Conservation (phyloP, 352 stramenopile species). For the Phytophthora boehmeriae region DNA sequence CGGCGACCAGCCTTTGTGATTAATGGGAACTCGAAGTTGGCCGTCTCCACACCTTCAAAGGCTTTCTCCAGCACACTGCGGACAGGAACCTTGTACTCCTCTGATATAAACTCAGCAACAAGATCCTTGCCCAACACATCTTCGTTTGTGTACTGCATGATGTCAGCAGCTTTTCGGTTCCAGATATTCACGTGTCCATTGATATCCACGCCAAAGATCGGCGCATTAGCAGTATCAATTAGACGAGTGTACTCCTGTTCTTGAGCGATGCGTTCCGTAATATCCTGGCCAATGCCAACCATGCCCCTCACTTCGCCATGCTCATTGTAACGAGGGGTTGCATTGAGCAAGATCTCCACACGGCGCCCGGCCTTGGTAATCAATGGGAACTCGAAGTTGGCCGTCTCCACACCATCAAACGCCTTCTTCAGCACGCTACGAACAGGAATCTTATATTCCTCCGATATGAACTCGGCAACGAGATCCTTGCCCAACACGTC, state of each 20-base stretch:
- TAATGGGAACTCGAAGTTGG: slow-evolving; percentile 16
- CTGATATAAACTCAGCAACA: slow-evolving; percentile 40
- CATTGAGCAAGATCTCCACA: slow-evolving; percentile 37
- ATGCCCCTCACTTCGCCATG: slow-evolving; percentile 3
- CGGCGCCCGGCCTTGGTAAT: slow-evolving; percentile 48
- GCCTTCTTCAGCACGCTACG: slow-evolving; percentile 48
- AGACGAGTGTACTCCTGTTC: slow-evolving; percentile 10
- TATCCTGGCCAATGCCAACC: slow-evolving; percentile 13
- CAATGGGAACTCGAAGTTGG: slow-evolving; percentile 67
- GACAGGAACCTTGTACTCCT: slow-evolving; percentile 61
- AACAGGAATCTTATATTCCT: slow-evolving; percentile 53
- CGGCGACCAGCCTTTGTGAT: slow-evolving; percentile 27
- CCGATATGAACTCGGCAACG: slow-evolving; percentile 49
- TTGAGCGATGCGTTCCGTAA: slow-evolving; percentile 13
- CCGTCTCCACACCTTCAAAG: slow-evolving; percentile 12
- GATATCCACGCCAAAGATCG: slow-evolving; percentile 40
- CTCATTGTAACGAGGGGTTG: slow-evolving; percentile 8
- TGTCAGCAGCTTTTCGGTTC: slow-evolving; percentile 48
- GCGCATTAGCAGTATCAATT: slow-evolving; percentile 52
- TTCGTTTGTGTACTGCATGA: slow-evolving; percentile 41
- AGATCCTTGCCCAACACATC: slow-evolving; percentile 42
- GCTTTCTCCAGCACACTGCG: slow-evolving; percentile 30
- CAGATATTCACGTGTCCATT: slow-evolving; percentile 57
- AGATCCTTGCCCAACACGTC: slow-evolving; percentile 67
- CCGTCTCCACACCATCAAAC: slow-evolving; percentile 43